Base-by-base conservation (phyloP, 805 yeast genomes). In the Zygoascus biomembranicola region DNA sequence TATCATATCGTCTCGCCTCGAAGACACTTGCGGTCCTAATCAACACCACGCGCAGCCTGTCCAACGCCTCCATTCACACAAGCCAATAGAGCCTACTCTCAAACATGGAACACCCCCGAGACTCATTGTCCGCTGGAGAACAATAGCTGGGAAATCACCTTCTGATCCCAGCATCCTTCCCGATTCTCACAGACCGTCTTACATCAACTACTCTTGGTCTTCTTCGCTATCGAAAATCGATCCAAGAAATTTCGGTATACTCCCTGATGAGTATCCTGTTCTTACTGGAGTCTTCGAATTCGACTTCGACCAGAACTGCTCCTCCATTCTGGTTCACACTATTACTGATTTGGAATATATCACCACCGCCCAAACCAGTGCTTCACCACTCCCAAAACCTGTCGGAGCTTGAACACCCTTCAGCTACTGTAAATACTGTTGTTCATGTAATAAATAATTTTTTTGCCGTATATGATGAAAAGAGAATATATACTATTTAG, bases 261-360 rank as follows among this genome's bases (percentile, higher is more conserved):
- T 41, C 44, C 56, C 48, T 31, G 45, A 35, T 26, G 71, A 67
- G 57, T 65, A 61, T 55, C 70, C 70, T 2, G 65, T 67, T 18
- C 55, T 68, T 26, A 66, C 67, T 13, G 72, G 72, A n/a, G 60
- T 65, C 37, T 68, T 68, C 51, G 70, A 67, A 59, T 68, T 68
- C 48, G 65, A 62, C 28, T 63, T 68, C 51, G 60, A 54, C 43
- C 32, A 49, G 6, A 56, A 54, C 23, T 66, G 70, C 59, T 53
- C 56, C n/a, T 35, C 39, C 10, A 58, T 68, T 14, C 43, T 57
- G 20, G 57, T 59, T 35, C 69, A 68, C 45, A 59, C 66, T 8
- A 58, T 68, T 43, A 60, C 66, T n/a, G 63, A 68, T 50, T 61
- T 68, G 20, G 71, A 68, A 56, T 67, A 67, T 53, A 54, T 66